Base-by-base conservation (phyloP, 1,139 yeast species). In the Taphrina sp. region DNA sequence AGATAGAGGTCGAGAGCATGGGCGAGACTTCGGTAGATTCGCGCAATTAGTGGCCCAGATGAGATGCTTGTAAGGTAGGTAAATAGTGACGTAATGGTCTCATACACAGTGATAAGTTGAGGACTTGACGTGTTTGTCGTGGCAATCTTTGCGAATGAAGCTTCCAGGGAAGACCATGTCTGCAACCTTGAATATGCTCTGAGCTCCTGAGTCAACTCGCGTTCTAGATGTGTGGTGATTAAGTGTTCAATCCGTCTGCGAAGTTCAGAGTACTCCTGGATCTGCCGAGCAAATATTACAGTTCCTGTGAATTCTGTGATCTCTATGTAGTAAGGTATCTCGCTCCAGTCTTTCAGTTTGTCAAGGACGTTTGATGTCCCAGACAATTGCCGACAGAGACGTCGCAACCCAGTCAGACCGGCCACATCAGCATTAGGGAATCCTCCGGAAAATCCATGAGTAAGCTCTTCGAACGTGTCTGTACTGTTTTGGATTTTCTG, bases 281-380 rank as follows among this genome's bases (percentile, higher is more conserved):
- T 52, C 1, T 58, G 57, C 12, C 52, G 56, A 23, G 51, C 52
- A 14, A 57, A 45, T 22, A 43, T 38, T 12, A 22, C 26, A 54
- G 47, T 57, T 34, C 42, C 61, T 28, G 57, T 47, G 34, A 47
- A 24, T 71, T 85, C 82, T n/a, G n/a, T n/a, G 39, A 85, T 70
- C 64, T 82, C 85, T 16, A 84, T 71, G 65, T 83, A 85, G 8
- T 82, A 74, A 43, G 82, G 68, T 46, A 82, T 83, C 55, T 81
- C 79, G 36, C 82, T 79, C 90, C 92, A 84, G 52, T 72, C 72
- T 36, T 75, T 77, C 67, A 86, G 70, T 8, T 77, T 71, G 36
- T 76, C 76, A 14, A 74, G 71, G 3, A 81, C 73, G 60, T 73
- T 83, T 58, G 75, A 75, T 5, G 79, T 70, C 61, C 87, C 82